phyloP scores from a whole-genome alignment of 2,329 filamentous ascomycete genomes.

The Nannizzia gypsea region DNA sequence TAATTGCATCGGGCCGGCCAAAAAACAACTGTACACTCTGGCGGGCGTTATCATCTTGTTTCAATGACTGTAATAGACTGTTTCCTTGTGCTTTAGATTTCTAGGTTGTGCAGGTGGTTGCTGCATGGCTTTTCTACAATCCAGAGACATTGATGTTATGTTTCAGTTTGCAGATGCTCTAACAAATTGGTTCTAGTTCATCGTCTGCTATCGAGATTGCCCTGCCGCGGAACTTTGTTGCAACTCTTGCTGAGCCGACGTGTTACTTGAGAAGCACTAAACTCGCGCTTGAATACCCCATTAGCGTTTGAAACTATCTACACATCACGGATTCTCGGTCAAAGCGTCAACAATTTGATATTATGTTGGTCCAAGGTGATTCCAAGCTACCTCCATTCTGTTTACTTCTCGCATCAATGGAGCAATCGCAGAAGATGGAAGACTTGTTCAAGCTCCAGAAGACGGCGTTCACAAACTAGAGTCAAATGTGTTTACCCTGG shows the following conservation, averaged over 20 bases:
- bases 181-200: neutral
- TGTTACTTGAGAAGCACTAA: too few species aligned
- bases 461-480: neutral
- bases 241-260: neutral
- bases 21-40: conserved; percentile 1
- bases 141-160: neutral
- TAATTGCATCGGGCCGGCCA: neutral
- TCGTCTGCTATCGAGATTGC: neutral
- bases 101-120: neutral
- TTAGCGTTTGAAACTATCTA: too few species aligned
- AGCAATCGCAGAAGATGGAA: too few species aligned
- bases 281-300: too few species aligned
- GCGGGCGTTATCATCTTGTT: conserved; percentile 4
- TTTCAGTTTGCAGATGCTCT: neutral
- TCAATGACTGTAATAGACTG: conserved; percentile 1
- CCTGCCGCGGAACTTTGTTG: neutral
- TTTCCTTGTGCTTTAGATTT: conserved; percentile 4
- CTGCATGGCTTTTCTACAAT: neutral
- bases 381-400: too few species aligned
- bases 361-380: too few species aligned
- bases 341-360: too few species aligned
- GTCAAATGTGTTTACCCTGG: neutral
- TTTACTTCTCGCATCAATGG: too few species aligned
- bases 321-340: too few species aligned
- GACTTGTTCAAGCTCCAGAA: neutral